phyloP scores from a whole-genome alignment of 2,329 filamentous ascomycete genomes.

The Penicillium sp. region DNA sequence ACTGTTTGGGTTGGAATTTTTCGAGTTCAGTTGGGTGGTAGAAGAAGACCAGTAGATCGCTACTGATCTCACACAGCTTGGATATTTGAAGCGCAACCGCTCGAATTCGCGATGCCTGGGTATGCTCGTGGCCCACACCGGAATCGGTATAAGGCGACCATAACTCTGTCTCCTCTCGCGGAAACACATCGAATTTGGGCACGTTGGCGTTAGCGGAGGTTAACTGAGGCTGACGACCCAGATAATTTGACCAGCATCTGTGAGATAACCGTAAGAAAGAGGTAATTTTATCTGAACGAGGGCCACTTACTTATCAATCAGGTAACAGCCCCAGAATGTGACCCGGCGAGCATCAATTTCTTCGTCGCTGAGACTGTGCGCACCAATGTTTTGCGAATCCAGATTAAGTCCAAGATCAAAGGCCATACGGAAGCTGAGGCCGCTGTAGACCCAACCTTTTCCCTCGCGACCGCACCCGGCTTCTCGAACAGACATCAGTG shows the following conservation, averaged over 20 bases:
- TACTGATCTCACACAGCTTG: constrained; percentile 87
- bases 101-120: constrained; percentile 80
- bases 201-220: constrained; percentile 78
- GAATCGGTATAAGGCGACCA: constrained; percentile 90
- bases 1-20: constrained; percentile 69
- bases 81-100: constrained; percentile 80
- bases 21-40: constrained; percentile 74
- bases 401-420: constrained; percentile 91
- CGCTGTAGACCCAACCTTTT: constrained; percentile 97
- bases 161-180: constrained; percentile 77
- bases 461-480: constrained; percentile 92
- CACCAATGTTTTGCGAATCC: constrained; percentile 68
- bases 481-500: constrained; percentile 93
- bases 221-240: constrained; percentile 86
- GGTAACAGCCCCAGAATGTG: constrained; percentile 96
- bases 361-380: constrained; percentile 69
- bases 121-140: constrained; percentile 70
- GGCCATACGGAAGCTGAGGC: constrained; percentile 98
- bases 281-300: not conserved
- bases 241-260: constrained; percentile 92
- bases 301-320: constrained; percentile 79
- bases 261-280: constrained; percentile 13
- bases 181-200: constrained; percentile 87
- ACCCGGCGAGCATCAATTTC: constrained; percentile 87
- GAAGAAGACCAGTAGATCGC: constrained; percentile 84